Evolutionary conservation across 2,329 filamentous ascomycete genomes (phyloP), one percentile per base, ranked within the genome.

Genomic region (Xylaria multiplex): DNA sequence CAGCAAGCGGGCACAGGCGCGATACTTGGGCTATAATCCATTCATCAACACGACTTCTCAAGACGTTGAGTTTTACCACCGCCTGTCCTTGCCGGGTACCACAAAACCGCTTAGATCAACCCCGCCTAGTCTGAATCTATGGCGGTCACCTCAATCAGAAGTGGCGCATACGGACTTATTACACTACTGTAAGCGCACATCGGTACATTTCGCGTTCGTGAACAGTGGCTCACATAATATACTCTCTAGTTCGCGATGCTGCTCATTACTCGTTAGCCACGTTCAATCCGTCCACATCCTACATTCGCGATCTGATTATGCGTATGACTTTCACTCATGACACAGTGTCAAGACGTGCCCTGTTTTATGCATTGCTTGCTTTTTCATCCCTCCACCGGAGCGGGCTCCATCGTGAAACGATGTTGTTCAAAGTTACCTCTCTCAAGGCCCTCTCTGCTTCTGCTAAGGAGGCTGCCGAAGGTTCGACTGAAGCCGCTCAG

Each of bases 351-450:
- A 68, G 69, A 4, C 56, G 48, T 1, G 75, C 74, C 6, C 49
- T 77, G 0, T 52, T 71, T 19, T 64, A 68, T 30, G 68, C 74
- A 0, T n/a, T 77, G 13, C 59, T 77, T 42, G 74, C 75, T 16
- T 69, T 76, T 52, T 70, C 76, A 5, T 73, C 70, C 3, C 68
- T 76, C 4, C 70, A 69, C 11, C 71, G 71, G 7, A 57, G 64
- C 32, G 74, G 75, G 4, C 59, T 71, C 2, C 66, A 72, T 2
- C 58, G 62, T 9, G 66, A 75, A n/a, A 69, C 71, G 0, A 62
- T 73, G 40, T 24, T 70, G 24, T 58, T 77, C 27, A 77, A 77
- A 49, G 60, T 76, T 30, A 49, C 68, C 2, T 71, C 75, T 0
- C 68, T 77, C 1, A 53, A 60, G 1, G 65, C 62, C 3, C 68